Evolutionary conservation across 495 filamentous ascomycete species (phyloP), one percentile per base, ranked within the genome.

Genomic region (Penicillium verhagenii): DNA sequence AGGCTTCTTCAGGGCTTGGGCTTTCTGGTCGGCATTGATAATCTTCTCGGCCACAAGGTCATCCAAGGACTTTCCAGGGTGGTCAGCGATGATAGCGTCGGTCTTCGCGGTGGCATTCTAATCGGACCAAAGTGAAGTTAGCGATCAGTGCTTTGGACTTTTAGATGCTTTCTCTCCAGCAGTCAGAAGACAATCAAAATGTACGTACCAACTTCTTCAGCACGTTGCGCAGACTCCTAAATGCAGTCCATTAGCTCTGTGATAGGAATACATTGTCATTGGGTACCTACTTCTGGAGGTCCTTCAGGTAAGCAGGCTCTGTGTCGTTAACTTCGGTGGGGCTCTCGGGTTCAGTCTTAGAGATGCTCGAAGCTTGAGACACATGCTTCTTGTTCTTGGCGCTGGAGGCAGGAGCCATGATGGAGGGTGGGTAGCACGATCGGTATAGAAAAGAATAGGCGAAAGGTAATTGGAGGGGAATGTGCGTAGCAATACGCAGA

Each of bases 1-100:
- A n/a, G 94, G 93, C 67, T 96, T 97, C 82, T 95, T 96, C 56
- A 87, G 73, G 21, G 85, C 83, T 72, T 96, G 89, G 7, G 88
- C 85, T 70, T 91, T 95, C 24, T 63, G 60, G 45, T 99, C 95
- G 60, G 73, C 59, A 67, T 97, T 99, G 79, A 99, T 92, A 69
- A 93, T 89, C 74, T 88, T 89, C 49, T 80, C 68, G 8, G 78
- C 72, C 13, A 97, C 86, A 25, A 97, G 83, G n/a, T 94, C 84
- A 50, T 97, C 92, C 43, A 97, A 84, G 2, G 83, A 81, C 69
- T 86, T 86, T 61, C 71, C 82, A 25, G 83, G 81, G 74, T 96
- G 86, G 67, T 91, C 89, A 35, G 83, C 85, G 64, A 96, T 72
- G 52, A 95, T 83, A 42, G 79, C 59, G 56, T 96, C 91, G 54